phyloP scores from a whole-genome alignment of 805 yeast species.

The Candida khao-thaluensis region DNA sequence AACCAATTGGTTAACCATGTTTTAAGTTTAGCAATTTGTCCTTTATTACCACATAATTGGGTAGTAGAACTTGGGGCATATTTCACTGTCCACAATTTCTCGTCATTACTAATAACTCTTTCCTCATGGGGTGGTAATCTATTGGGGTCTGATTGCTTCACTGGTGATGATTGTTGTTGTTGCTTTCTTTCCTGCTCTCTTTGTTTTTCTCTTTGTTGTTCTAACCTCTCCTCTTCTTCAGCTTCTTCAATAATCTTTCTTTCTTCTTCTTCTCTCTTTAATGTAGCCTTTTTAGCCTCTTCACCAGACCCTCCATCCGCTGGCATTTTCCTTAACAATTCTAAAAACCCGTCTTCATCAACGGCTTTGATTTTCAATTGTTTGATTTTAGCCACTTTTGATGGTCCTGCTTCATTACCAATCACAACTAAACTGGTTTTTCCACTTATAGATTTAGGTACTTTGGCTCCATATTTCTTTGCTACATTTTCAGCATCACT shows the following conservation, averaged over 20 bases:
- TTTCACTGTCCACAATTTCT: conserved; percentile 86
- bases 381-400: conserved; percentile 81
- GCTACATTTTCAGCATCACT: conserved; percentile 74
- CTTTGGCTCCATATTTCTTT: conserved; percentile 86
- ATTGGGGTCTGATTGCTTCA: conserved; percentile 7
- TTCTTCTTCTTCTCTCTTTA: conserved; percentile 70
- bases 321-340: conserved; percentile 76
- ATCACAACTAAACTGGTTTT: conserved; percentile 86
- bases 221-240: conserved; percentile 46
- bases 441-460: conserved; percentile 79
- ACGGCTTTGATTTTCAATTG: conserved; percentile 75
- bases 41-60: conserved; percentile 91
- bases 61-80: conserved; percentile 78
- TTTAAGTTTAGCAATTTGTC: conserved; percentile 61
- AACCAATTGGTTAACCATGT: conserved; percentile 83
- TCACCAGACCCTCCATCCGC: conserved; percentile 88
- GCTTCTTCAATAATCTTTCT: conserved; percentile 46
- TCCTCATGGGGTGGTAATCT: conserved; percentile 20
- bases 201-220: conserved; percentile 40
- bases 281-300: conserved; percentile 69
- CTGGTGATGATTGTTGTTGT: not conserved
- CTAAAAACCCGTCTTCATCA: conserved; percentile 81
- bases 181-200: conserved; percentile 14
- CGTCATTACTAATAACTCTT: conserved; percentile 47
- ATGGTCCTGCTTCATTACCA: conserved; percentile 96